These are phyloP conservation scores for Asclepias syriaca DNA, from an alignment of 257 asterid species.

Conservation along the genomic window DNA sequence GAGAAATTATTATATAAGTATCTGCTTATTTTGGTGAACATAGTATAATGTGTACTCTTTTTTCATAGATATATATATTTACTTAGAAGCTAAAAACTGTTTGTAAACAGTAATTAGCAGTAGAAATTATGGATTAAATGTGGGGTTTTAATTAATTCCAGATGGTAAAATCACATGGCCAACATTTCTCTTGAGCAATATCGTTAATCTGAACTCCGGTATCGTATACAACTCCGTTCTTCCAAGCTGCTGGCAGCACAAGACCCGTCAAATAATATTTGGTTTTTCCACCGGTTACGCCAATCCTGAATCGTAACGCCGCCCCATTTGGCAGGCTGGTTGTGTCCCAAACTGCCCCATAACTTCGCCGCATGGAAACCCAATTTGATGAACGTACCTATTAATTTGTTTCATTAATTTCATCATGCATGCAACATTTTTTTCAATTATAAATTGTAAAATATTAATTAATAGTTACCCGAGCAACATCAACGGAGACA, in stretches of 20 bases:
- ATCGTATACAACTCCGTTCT: conserved; percentile 43
- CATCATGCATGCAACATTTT: too few species aligned
- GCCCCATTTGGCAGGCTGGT: conserved; percentile 58
- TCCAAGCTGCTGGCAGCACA: conserved; percentile 66
- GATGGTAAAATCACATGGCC: conserved; percentile 44
- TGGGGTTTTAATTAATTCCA: conserved; percentile 23
- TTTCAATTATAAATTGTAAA: too few species aligned
- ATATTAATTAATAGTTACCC: conserved; percentile 24
- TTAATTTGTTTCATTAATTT: too few species aligned
- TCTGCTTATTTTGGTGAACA: too few species aligned
- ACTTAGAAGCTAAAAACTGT: too few species aligned
- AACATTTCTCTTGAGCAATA: conserved; percentile 66
- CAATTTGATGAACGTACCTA: conserved; percentile 56
- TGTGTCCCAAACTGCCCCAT: conserved; percentile 77
- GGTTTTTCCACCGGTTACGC: conserved; percentile 72
- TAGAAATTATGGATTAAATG: too few species aligned
- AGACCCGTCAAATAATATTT: conserved; percentile 59
- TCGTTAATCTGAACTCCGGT: conserved; percentile 64
- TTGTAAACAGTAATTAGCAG: too few species aligned
- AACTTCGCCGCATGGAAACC: conserved; percentile 51
- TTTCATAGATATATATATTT: too few species aligned
- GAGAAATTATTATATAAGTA: too few species aligned
- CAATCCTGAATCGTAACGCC: conserved; percentile 51
- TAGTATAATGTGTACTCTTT: too few species aligned
- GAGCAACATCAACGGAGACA: conserved; percentile 53